Evolutionary conservation across 768 basidiomycete genomes (phyloP), one percentile per base, ranked within the genome.

Genomic region (Artomyces pyxidatus): DNA sequence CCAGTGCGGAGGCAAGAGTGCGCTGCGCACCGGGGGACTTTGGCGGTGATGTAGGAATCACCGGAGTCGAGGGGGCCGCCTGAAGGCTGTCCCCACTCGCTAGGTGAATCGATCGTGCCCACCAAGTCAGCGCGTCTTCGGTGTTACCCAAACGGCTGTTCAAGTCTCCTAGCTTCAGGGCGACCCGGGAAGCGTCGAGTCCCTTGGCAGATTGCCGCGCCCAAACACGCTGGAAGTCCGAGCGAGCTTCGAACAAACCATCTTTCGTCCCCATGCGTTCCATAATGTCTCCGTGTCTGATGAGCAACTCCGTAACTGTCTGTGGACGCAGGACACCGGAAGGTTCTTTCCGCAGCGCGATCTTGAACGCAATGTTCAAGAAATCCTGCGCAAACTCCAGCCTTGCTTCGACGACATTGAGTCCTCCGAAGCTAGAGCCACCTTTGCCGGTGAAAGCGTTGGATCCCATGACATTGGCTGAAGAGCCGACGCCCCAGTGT

Each of bases 151-250:
- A 63, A 29, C 79, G 73, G 44, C 69, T 66, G 60, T 71, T 77
- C 48, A 88, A 61, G 60, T 88, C 77, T 11, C 87, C 87, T 1
- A 89, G 68, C 64, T 83, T 86, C 27, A 72, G 64, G 6, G 86
- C 84, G 37, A 77, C 60, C 21, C 73, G 78, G 17, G 80, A 77
- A 7, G 78, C 72, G 42, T 72, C 66, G 1, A 68, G 41, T 8
- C 71, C 73, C 35, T 64, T 60, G 14, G 46, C 71, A 10, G 65
- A 59, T 22, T 76, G 60, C 16, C 66, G 63, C 5, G 67, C 66
- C 80, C 81, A 86, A 9, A 77, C 75, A 11, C 73, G 73, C 55
- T 80, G 74, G 55, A 81, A 82, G 44, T 77, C 69, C 5, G 70
- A 59, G 51, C 73, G 72, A n/a, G 84, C 74, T 50, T 77, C 73